Base-by-base conservation (phyloP, 306 rosid genomes). In the Sechiopsis laciniata region DNA sequence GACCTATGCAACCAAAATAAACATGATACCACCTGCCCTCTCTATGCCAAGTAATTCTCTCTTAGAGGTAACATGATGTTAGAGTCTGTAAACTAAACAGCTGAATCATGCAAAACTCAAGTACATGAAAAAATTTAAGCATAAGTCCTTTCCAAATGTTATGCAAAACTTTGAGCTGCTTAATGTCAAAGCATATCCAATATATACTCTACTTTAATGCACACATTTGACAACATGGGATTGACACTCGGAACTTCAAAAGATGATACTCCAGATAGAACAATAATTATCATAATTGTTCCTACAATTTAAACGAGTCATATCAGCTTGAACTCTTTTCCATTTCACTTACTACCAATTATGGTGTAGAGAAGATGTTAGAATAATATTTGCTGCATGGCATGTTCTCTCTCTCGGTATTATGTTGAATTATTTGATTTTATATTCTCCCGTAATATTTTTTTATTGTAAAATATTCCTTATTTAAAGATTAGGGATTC, bases 211-310 rank as follows among this genome's bases (percentile, higher is more conserved):
- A 55, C 59, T 55, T 55, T 10, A 55, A 55, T 55, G 26, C 60
- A 55, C 60, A 17, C 60, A 17, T 55, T 19, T 17, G 60, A 55
- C 60, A 55, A 55, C 60, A 55, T 55, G 60, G 60, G 60, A 55
- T 20, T 55, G 24, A 55, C 24, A 55, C 17, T 17, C 2, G 26
- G 60, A 55, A 55, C 60, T 55, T 55, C 64, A 3, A 69, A 73
- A 67, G 53, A 59, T 55, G 60, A 17, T 55, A 19, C 26, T 55
- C 26, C 26, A 19, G 24, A 55, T 55, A 55, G 13, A 55, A 52
- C 56, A 52, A 52, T 40, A 32, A 32, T 4, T 15, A 15, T 52
- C 56, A 15, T 14, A n/a, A 52, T 52, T 15, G 19, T 52, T 52
- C 56, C 19, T 14, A 52, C 19, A 15, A 52, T 15, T 52, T 52